Conservation (phyloP, 306 rosid genomes). For the Malus asiatica region DNA sequence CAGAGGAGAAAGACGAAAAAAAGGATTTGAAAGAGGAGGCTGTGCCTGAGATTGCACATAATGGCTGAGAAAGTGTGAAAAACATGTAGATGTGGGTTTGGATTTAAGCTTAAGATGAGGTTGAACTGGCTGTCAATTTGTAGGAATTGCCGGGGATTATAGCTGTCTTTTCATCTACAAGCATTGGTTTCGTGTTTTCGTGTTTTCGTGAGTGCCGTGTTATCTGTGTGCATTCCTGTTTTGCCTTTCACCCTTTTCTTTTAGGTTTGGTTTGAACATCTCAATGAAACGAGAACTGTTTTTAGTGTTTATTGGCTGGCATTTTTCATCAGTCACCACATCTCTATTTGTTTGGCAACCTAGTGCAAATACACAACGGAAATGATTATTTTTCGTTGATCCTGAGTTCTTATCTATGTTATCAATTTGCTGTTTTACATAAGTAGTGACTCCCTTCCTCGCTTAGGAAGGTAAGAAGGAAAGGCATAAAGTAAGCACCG, state of each 20-base stretch:
- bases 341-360: not conserved
- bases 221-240: constrained; percentile 8
- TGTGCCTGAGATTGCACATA: constrained; percentile 18
- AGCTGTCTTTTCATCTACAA: not conserved
- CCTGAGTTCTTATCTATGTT: not conserved
- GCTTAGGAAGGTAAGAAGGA: too few species aligned
- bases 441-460: too few species aligned
- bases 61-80: constrained; percentile 4
- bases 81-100: constrained; percentile 1
- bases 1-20: constrained; percentile 54
- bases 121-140: constrained; percentile 27
- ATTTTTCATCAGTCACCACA: not conserved
- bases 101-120: constrained; percentile 8
- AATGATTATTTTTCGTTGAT: not conserved
- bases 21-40: constrained; percentile 30
- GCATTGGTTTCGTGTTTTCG: not conserved
- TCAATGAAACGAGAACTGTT: constrained; percentile 4
- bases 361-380: not conserved
- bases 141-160: constrained; percentile 1
- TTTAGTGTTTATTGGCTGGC: not conserved
- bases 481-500: too few species aligned
- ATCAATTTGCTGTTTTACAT: not conserved
- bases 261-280: constrained; percentile 6
- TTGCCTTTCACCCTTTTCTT: not conserved
- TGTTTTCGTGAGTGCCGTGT: constrained; percentile 12